Evolutionary conservation across 1,284 basidiomycete genomes (phyloP).

Genomic region (Cerrena zonata): DNA sequence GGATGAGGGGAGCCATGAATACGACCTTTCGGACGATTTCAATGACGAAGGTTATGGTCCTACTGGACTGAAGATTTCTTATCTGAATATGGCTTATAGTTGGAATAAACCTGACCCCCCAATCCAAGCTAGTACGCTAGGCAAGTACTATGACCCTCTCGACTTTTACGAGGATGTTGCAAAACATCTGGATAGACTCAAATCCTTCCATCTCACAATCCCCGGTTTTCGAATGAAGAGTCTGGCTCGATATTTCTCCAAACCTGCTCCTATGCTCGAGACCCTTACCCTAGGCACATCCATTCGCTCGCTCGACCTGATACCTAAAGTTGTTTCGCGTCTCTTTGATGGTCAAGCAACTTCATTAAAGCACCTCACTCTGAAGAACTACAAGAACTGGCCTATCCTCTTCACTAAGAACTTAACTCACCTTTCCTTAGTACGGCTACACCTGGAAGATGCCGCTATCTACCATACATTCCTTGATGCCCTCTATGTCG

Average conservation of each 20-base stretch:
- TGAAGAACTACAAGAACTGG: background rate
- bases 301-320: background rate
- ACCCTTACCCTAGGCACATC: background rate
- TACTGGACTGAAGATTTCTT: background rate
- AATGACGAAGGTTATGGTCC: background rate
- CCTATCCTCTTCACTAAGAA: background rate
- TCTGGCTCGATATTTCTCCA: background rate
- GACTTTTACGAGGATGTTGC: background rate
- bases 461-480: background rate
- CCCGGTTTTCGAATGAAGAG: background rate
- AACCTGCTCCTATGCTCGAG: background rate
- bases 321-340: background rate
- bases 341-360: background rate
- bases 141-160: background rate
- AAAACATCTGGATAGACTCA: background rate
- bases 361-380: background rate
- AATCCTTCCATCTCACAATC: background rate
- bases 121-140: too few species aligned
- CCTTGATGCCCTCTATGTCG: background rate
- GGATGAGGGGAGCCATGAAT: background rate
- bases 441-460: background rate
- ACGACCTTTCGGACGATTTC: background rate
- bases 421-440: background rate
- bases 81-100: background rate
- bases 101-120: background rate